Conservation (phyloP, 140 eudicot species). For the Flaveria floridana region DNA sequence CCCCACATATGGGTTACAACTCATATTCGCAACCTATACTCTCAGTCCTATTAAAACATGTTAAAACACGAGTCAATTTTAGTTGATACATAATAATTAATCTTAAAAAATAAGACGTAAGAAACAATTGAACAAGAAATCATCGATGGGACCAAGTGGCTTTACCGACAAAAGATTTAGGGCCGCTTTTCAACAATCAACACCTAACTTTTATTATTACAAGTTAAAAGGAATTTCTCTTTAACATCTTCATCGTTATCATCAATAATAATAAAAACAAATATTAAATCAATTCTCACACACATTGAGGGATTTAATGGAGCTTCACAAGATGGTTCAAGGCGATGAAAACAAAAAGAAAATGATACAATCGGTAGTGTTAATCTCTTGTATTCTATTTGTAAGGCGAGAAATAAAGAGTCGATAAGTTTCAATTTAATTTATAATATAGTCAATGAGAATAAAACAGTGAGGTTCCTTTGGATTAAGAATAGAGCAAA, state of each 20-base stretch:
- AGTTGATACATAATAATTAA: not conserved
- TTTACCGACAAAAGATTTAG: conserved; percentile 42
- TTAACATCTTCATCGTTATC: conserved; percentile 9
- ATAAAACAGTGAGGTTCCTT: too few species aligned
- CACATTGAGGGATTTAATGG: too few species aligned
- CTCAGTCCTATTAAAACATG: not conserved
- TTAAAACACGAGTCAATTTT: not conserved
- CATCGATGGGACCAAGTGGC: conserved; percentile 28
- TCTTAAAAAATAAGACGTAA: conserved; percentile 2
- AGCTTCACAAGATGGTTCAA: too few species aligned
- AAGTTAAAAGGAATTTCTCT: not conserved
- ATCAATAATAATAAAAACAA: not conserved
- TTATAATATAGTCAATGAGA: too few species aligned
- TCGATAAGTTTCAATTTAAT: too few species aligned
- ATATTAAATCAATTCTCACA: not conserved
- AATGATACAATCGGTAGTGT: too few species aligned
- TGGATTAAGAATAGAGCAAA: too few species aligned
- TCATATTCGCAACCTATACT: too few species aligned
- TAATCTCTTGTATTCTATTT: too few species aligned
- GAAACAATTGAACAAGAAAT: conserved; percentile 33
- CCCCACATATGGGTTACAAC: too few species aligned
- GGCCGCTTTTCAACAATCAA: conserved; percentile 34
- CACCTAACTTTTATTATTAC: conserved; percentile 27
- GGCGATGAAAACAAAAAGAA: too few species aligned
- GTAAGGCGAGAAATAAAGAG: too few species aligned